These are phyloP conservation scores for Coniochaeta sp. DNA, from an alignment of 2,329 filamentous ascomycete genomes.

Conservation along the genomic window DNA sequence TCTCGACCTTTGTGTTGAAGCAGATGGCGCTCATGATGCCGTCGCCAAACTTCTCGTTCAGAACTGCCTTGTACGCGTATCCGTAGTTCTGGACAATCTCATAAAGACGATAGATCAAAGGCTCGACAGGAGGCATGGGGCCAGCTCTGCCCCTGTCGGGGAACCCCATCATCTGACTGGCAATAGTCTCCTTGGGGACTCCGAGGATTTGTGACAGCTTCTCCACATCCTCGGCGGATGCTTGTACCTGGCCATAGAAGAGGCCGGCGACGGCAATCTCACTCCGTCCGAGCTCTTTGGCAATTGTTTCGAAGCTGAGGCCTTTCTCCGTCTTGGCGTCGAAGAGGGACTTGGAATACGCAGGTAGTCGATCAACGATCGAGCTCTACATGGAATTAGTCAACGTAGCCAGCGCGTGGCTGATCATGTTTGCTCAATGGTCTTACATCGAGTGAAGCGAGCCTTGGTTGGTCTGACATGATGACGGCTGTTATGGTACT, in stretches of 20 bases:
- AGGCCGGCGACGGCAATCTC: constrained; percentile 82
- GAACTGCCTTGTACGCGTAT: constrained; percentile 87
- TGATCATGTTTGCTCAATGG: neutral
- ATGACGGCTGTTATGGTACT: constrained; percentile 3
- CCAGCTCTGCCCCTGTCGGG: constrained; percentile 74
- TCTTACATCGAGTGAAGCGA: constrained; percentile 31
- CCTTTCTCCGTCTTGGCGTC: constrained; percentile 69
- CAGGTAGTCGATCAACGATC: constrained; percentile 61
- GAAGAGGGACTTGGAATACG: constrained; percentile 68
- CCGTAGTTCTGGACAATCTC: constrained; percentile 97
- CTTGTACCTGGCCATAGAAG: constrained; percentile 70
- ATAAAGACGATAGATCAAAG: constrained; percentile 82
- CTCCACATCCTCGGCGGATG: constrained; percentile 42
- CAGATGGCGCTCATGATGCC: constrained; percentile 96
- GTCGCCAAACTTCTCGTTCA: constrained; percentile 92
- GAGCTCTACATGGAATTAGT: constrained; percentile 26
- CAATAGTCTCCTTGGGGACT: constrained; percentile 45
- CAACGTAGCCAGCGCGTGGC: neutral
- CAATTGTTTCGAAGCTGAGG: constrained; percentile 75
- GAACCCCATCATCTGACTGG: constrained; percentile 60
- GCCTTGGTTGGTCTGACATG: constrained; percentile 16
- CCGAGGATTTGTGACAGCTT: constrained; percentile 52
- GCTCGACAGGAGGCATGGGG: constrained; percentile 79
- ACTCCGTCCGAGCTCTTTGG: constrained; percentile 62
- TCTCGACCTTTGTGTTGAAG: constrained; percentile 86